phyloP scores from a whole-genome alignment of 2,329 filamentous ascomycete species.

The Cercospora citrullina region DNA sequence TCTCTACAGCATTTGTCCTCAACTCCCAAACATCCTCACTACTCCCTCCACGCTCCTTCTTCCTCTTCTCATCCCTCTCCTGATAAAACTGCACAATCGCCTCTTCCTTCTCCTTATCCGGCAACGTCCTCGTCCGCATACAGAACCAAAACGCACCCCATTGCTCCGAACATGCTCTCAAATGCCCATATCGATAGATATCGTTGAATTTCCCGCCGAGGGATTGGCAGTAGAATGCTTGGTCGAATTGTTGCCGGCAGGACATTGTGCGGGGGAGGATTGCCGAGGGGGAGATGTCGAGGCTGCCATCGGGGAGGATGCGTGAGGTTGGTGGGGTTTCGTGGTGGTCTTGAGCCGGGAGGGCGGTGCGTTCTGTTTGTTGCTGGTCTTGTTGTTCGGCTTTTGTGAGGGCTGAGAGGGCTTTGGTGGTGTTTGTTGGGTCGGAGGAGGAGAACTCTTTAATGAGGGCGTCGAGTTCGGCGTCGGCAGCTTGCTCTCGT shows the following conservation, averaged over 20 bases:
- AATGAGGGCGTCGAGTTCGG: slow-evolving; percentile 56
- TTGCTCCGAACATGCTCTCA: slow-evolving; percentile 76
- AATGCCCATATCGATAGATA: slow-evolving; percentile 80
- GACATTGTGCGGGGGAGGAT: slow-evolving; percentile 81
- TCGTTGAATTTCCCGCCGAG: slow-evolving; percentile 89
- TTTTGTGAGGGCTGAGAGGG: slow-evolving; percentile 20
- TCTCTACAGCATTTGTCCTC: slow-evolving; percentile 62
- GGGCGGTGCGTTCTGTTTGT: neutral
- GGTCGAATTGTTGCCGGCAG: slow-evolving; percentile 87
- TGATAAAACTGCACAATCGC: slow-evolving; percentile 56
- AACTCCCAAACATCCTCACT: slow-evolving; percentile 91
- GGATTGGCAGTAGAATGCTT: slow-evolving; percentile 90
- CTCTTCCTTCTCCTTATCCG: slow-evolving; percentile 59
- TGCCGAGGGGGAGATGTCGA: slow-evolving; percentile 56
- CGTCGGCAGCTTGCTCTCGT: slow-evolving; percentile 52
- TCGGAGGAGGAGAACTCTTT: slow-evolving; percentile 45
- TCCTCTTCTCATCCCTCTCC: slow-evolving; percentile 16
- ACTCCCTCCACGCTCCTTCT: slow-evolving; percentile 62
- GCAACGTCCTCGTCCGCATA: slow-evolving; percentile 75
- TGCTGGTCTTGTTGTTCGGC: slow-evolving; percentile 24
- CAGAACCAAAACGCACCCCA: slow-evolving; percentile 98
- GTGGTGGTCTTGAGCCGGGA: slow-evolving; percentile 17
- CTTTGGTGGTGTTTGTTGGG: slow-evolving; percentile 19
- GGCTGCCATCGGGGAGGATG: slow-evolving; percentile 32
- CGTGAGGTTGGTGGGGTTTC: slow-evolving; percentile 24